Evolutionary conservation across 495 filamentous ascomycete species (phyloP), one percentile per base, ranked within the genome.

Genomic region (Xylaria curta): DNA sequence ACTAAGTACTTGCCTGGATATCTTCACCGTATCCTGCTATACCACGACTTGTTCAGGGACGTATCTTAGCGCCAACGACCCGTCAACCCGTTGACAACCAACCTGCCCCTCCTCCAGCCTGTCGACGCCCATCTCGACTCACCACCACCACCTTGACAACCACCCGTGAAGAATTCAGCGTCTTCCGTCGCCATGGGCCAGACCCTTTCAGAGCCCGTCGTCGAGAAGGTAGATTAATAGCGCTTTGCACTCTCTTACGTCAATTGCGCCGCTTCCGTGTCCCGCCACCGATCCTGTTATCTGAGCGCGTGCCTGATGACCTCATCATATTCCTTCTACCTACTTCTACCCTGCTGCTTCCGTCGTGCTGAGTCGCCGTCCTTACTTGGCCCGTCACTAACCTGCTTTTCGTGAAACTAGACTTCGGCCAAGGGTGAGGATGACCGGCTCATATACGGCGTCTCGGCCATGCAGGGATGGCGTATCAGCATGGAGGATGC

Each of bases 401-500:
- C 62, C 56, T 69, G 3, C 28, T 38, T 31, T 42, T 63, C 31
- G 19, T 66, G 21, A 61, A 21, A 66, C 83, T 46, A 99, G 96
- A 84, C 89, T 80, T 98, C 96, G 70, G 89, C 90, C 78, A 90
- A 91, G 76, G 95, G 96, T 81, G 91, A 91, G 84, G 95, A 98
- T 92, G 94, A 97, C 74, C 91, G 93, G 80, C 89, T 97, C 78
- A 80, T 95, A 73, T 99, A 92, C 80, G 96, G 97, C 76, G 89
- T 99, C 72, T 98, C 97, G 74, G 93, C 93, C 82, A 99, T 99
- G 96, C 96, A 99, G 84, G 96, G 96, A 85, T 99, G 96, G 96
- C 92, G 96, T 82, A 98, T 98, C 82, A 97, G 93, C 82, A 99
- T 99, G 96, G 96, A 99, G 81, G 96, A 99, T 78, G 90, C 96